phyloP scores from a whole-genome alignment of 2,329 filamentous ascomycete genomes.

The Coniella vitis region DNA sequence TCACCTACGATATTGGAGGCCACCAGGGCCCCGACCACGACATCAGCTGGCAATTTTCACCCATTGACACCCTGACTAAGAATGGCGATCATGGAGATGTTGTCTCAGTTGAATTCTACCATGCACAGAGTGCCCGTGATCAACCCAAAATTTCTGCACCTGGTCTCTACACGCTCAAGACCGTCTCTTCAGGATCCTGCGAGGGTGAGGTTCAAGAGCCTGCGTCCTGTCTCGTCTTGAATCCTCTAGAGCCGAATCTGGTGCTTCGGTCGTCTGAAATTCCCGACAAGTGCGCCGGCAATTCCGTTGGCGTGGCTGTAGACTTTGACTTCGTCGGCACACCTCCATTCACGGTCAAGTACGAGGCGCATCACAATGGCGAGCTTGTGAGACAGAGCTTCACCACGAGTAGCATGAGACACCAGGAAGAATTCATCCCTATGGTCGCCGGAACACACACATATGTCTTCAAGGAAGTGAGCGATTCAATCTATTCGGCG shows the following conservation, averaged over 20 bases:
- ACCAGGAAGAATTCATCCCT: constrained; percentile 80
- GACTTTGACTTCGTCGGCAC: constrained; percentile 87
- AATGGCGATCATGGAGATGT: constrained; percentile 62
- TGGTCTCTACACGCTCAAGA: constrained; percentile 79
- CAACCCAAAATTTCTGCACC: constrained; percentile 64
- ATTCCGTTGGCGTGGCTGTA: constrained; percentile 82
- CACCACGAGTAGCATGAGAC: constrained; percentile 62
- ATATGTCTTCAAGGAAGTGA: constrained; percentile 76
- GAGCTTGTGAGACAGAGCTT: constrained; percentile 48
- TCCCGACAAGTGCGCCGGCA: constrained; percentile 90
- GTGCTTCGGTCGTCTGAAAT: constrained; percentile 71
- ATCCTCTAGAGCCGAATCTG: constrained; percentile 80
- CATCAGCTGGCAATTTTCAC: constrained; percentile 76
- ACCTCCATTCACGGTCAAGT: constrained; percentile 80
- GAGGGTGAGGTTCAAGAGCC: constrained; percentile 86
- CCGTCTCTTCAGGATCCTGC: constrained; percentile 74
- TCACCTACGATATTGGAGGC: constrained; percentile 61
- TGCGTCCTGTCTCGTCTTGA: constrained; percentile 85
- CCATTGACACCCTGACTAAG: constrained; percentile 60
- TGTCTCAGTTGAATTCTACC: constrained; percentile 50
- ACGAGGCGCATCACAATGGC: constrained; percentile 62
- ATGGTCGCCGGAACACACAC: constrained; percentile 75
- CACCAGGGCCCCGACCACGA: constrained; percentile 57
- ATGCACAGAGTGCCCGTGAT: constrained; percentile 55
- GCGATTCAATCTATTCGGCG: constrained; percentile 72